Evolutionary conservation across 345 rosid species (phyloP).

Genomic region (Jatropha curcas): DNA sequence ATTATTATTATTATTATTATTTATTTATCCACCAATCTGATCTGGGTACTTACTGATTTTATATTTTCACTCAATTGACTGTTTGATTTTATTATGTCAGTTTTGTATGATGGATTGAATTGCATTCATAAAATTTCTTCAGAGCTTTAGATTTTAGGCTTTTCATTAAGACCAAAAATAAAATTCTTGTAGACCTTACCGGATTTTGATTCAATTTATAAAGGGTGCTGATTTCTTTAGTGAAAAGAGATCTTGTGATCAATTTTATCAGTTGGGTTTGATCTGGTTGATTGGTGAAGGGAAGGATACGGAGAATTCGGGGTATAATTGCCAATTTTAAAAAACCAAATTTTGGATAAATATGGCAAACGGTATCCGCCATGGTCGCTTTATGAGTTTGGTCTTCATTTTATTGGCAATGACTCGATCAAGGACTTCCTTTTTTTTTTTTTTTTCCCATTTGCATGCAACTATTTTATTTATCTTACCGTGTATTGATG

Average conservation of each 20-base stretch:
- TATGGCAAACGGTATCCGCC: not conserved
- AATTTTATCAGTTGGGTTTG: constrained; percentile 30
- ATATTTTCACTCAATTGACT: constrained; percentile 16
- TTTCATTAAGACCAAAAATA: no score
- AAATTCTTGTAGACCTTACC: constrained; percentile 27
- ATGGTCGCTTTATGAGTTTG: not conserved
- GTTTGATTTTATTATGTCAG: constrained; percentile 8
- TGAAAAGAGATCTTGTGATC: constrained; percentile 36
- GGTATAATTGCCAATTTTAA: not conserved
- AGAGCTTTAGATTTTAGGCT: constrained; percentile 16
- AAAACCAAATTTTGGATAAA: not conserved
- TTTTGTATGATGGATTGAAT: constrained; percentile 9
- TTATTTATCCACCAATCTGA: constrained; percentile 41
- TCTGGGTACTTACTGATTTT: constrained; percentile 29
- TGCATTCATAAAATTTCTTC: not conserved
- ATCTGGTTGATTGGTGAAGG: constrained; percentile 36
- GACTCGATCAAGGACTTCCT: not conserved
- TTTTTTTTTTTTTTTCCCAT: not conserved
- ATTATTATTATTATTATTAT: not conserved
- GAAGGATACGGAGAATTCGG: constrained; percentile 4
- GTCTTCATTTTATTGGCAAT: not conserved
- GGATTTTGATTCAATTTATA: constrained; percentile 19
- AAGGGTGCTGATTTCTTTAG: not conserved
- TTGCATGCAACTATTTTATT: constrained; percentile 16
- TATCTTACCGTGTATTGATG: not conserved